A percentile compares a stretch with the other conserved stretches of the same genome.
Evolutionary conservation across 2,329 filamentous ascomycete species (phyloP).

Genomic region (Ophiostoma angusticollis): DNA sequence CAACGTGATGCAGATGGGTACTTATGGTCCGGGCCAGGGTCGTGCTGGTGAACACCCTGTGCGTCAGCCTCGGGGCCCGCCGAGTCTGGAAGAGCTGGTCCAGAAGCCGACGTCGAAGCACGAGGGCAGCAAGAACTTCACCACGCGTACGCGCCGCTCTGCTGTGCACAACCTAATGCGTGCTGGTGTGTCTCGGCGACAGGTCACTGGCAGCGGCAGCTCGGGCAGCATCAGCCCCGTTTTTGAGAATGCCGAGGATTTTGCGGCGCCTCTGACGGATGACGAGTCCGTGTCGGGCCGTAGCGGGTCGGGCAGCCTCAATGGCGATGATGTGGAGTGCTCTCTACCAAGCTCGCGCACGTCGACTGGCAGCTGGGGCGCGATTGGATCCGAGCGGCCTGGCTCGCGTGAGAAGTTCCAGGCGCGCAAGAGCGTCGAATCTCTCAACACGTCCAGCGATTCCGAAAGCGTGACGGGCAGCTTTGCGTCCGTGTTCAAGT

Average conservation of each 20-base stretch:
- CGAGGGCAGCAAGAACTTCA: slow-evolving; percentile 97
- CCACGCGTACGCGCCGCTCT: slow-evolving; percentile 77
- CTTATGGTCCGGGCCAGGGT: slow-evolving; percentile 83
- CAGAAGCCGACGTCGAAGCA: slow-evolving; percentile 83
- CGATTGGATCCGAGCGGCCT: slow-evolving; percentile 79
- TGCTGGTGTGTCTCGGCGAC: slow-evolving; percentile 76
- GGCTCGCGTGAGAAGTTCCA: slow-evolving; percentile 57
- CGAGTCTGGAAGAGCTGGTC: slow-evolving; percentile 79
- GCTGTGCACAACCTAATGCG: slow-evolving; percentile 86
- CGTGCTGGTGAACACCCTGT: slow-evolving; percentile 90
- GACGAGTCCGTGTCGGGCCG: slow-evolving; percentile 64
- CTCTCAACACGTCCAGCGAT: slow-evolving; percentile 42
- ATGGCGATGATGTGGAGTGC: slow-evolving; percentile 51
- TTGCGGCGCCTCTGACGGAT: slow-evolving; percentile 56
- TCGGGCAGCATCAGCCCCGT: slow-evolving; percentile 77
- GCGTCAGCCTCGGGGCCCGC: slow-evolving; percentile 85
- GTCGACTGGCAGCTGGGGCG: slow-evolving; percentile 59
- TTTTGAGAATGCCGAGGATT: slow-evolving; percentile 60
- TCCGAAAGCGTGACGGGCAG: slow-evolving; percentile 44
- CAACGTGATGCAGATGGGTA: slow-evolving; percentile 61
- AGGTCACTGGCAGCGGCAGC: slow-evolving; percentile 57
- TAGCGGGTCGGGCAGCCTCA: slow-evolving; percentile 68
- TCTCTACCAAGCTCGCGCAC: slow-evolving; percentile 65
- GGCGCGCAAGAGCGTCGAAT: slow-evolving; percentile 48
- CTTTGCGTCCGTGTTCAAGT: slow-evolving; percentile 55